Evolutionary conservation across 495 filamentous ascomycete genomes (phyloP), one percentile per base, ranked within the genome.

Genomic region (Lasiosphaeria ovina): DNA sequence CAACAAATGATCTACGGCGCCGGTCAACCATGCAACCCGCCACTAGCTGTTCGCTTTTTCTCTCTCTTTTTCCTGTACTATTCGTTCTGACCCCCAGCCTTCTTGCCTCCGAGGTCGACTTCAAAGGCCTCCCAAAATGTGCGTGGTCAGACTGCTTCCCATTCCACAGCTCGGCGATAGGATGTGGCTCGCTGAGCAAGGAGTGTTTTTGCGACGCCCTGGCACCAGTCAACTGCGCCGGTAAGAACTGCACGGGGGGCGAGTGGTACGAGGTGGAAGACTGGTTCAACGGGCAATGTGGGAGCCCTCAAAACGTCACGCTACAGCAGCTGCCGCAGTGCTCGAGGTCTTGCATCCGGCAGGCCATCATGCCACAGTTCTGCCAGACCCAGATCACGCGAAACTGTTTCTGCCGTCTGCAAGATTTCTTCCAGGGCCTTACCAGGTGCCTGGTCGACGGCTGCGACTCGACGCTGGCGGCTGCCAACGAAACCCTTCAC

Each of bases 351-450:
- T 45, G 42, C 42, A 45, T 45, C 42, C 42, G 42, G 3, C 42
- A 45, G 42, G 42, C 42, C 42, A 45, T 45, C 42, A 45, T 45
- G 42, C 42, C 42, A 12, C 42, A 45, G 42, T 45, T 45, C 42
- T 45, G 42, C 42, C 42, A 12, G 42, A 6, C 42, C 4, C 42
- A 45, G 42, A 45, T 45, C 42, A 45, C 42, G 42, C 4, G 42
- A 12, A 45, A 45, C 42, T 45, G 42, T 12, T 45, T 45, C 42
- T 45, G 42, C 11, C 42, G 42, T 12, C 42, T 45, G 4, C 42
- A 45, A 12, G 42, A 45, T 45, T 45, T 45, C 42, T 45, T 45
- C 42, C 42, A 45, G 42, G 11, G 42, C 42, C 42, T 45, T 4
- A 45, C 42, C 4, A 45, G 11, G 11, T 45, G 42, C 11, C 11